Evolutionary conservation across 345 rosid species (phyloP), one percentile per base, ranked within the genome.

Genomic region (Reutealis trisperma): DNA sequence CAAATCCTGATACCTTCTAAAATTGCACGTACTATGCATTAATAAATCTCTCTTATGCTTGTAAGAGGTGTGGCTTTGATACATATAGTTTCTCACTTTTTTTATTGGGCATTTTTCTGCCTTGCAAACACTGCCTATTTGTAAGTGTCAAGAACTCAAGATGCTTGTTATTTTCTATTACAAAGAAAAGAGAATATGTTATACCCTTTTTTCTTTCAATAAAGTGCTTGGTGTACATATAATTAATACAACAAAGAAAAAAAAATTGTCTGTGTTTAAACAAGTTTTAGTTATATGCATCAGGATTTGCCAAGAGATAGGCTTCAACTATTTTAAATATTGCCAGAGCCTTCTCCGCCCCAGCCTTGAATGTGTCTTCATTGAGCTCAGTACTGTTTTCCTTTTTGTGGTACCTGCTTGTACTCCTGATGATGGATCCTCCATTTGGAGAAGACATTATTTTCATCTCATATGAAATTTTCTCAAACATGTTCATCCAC

Each of bases 391-490:
- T 1, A 34, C 54, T 15, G 16, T 49, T 49, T 49, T 49, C 16
- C 3, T 49, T 49, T 49, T 2, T 13, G 54, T 49, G 15, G 54
- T 44, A 67, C 18, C 22, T 67, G 52, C 55, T 45, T 6, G 9
- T n/a, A 55, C 3, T 67, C 71, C 45, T 67, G 21, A 22, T 12
- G 27, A 83, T 22, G 73, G 88, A 81, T 11, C 86, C 88, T 63
- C 80, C 79, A 34, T 19, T 58, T 0, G 83, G 76, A 62, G 79
- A 79, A 0, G 73, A 74, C 68, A 74, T 88, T 47, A 87, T 78
- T 78, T 79, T 85, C 15, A 79, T 77, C 63, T 85, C 88, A 42
- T 70, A 77, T 0, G 75, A 44, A 18, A 84, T 64, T 34, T 60
- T 77, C 60, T 84, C 87, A 51, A 84, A 69, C 71, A 41, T 73